A percentile compares a stretch with the other conserved stretches of the same genome.
Conservation (phyloP, 2,329 filamentous ascomycete genomes). For the Chrysosporium queenslandicum region DNA sequence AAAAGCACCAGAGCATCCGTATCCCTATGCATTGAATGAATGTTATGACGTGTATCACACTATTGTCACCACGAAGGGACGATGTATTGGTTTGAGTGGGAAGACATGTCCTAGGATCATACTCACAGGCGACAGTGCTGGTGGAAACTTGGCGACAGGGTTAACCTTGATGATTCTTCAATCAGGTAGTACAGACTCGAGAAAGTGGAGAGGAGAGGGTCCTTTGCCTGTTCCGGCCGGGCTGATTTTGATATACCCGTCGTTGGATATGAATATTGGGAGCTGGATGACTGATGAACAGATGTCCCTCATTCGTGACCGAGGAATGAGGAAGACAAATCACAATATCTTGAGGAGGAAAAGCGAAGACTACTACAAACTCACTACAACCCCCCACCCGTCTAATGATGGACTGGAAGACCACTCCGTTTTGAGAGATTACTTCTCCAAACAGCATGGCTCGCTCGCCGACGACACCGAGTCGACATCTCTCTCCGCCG, state of each 20-base stretch:
- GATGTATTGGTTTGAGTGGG: conserved; percentile 65
- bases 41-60: conserved; percentile 77
- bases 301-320: conserved; percentile 84
- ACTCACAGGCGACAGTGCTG: conserved; percentile 69
- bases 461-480: conserved; percentile 1
- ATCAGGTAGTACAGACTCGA: conserved; percentile 49
- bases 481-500: not conserved
- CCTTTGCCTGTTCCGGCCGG: conserved; percentile 67
- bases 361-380: conserved; percentile 74
- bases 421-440: conserved; percentile 17
- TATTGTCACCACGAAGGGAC: conserved; percentile 60
- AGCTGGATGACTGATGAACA: conserved; percentile 99
- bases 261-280: conserved; percentile 91
- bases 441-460: conserved; percentile 25
- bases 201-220: conserved; percentile 46
- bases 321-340: conserved; percentile 67
- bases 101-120: conserved; percentile 56
- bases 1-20: conserved; percentile 75
- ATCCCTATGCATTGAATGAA: conserved; percentile 76
- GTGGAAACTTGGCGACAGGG: conserved; percentile 69
- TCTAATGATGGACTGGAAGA: conserved; percentile 62
- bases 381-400: conserved; percentile 72
- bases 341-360: conserved; percentile 69
- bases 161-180: conserved; percentile 85
- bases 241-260: conserved; percentile 76